Base-by-base conservation (phyloP, 768 basidiomycete genomes). In the Tricholomella constricta region DNA sequence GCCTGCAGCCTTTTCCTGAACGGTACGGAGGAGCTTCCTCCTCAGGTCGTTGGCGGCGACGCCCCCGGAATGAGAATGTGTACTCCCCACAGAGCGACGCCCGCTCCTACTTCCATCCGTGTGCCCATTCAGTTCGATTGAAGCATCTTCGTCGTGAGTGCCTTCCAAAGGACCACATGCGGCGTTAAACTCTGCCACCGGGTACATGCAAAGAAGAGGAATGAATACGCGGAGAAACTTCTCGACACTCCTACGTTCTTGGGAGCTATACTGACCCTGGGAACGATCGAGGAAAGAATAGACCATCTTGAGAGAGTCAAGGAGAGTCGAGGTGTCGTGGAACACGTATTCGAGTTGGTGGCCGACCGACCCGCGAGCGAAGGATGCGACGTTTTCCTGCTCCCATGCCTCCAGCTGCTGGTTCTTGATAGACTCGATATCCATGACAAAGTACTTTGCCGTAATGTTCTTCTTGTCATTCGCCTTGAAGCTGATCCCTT, bases 401-500 rank as follows among this genome's bases (percentile, higher is more conserved):
- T 74, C 73, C 63, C 64, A 67, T 57, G 67, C 64, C 55, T 66
- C 69, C 29, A 77, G 62, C 66, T 93, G 89, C 52, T 78, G 77
- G 27, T 78, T 77, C 65, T 85, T 85, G 57, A 84, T 72, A 46
- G 69, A 61, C 67, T 94, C 92, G 61, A 95, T 88, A 50, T 95
- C 88, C 26, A 73, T 77, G 26, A 93, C 85, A 63, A 96, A 91
- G 57, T 85, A 73, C 66, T 92, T 94, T 37, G 89, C 79, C 6
- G 89, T 93, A 64, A 94, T 89, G 53, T 79, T 82, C 72, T 92
- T 92, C 82, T 98, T 98, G 78, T 99, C 97, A 69, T 93, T 95
- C 52, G 80, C 79, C 75, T 98, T 98, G 84, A 96, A 97, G 54
- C 80, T 84, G 68, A 91, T 90, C 15, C 94, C 95, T 68, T 97